Conservation (phyloP, 2,329 filamentous ascomycete species). For the Knufia petricola region DNA sequence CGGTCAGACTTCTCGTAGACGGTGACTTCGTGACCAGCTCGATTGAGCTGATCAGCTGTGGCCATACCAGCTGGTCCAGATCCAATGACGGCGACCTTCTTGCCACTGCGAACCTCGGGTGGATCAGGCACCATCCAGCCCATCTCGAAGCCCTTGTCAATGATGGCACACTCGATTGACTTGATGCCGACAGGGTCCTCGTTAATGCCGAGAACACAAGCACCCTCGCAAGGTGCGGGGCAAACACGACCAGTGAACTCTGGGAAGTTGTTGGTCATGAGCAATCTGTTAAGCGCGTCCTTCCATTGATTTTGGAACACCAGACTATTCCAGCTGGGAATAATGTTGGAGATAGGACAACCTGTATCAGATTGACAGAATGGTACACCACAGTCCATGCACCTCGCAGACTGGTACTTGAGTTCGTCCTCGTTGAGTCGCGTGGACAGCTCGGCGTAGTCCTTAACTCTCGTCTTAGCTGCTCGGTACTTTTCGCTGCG, state of each 20-base stretch:
- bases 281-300: constrained; percentile 78
- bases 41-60: constrained; percentile 86
- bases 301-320: constrained; percentile 71
- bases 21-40: constrained; percentile 76
- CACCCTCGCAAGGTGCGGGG: constrained; percentile 90
- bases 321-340: constrained; percentile 91
- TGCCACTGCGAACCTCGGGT: constrained; percentile 72
- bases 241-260: constrained; percentile 97
- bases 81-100: constrained; percentile 79
- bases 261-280: constrained; percentile 98
- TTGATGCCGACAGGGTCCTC: constrained; percentile 97
- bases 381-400: constrained; percentile 97
- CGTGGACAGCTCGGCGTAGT: constrained; percentile 84
- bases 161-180: constrained; percentile 95
- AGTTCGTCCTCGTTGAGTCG: constrained; percentile 88
- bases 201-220: constrained; percentile 91
- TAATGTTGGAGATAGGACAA: constrained; percentile 94
- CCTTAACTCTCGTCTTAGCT: constrained; percentile 72
- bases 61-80: constrained; percentile 88
- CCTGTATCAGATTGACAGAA: constrained; percentile 96
- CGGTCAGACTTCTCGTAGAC: constrained; percentile 91
- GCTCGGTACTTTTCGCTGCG: constrained; percentile 88
- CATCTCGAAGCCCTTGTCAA: constrained; percentile 94
- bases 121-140: constrained; percentile 89
- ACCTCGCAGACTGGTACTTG: constrained; percentile 91